Base-by-base conservation (phyloP, 176 grass and related monocot species). In the Microstegium vimineum region DNA sequence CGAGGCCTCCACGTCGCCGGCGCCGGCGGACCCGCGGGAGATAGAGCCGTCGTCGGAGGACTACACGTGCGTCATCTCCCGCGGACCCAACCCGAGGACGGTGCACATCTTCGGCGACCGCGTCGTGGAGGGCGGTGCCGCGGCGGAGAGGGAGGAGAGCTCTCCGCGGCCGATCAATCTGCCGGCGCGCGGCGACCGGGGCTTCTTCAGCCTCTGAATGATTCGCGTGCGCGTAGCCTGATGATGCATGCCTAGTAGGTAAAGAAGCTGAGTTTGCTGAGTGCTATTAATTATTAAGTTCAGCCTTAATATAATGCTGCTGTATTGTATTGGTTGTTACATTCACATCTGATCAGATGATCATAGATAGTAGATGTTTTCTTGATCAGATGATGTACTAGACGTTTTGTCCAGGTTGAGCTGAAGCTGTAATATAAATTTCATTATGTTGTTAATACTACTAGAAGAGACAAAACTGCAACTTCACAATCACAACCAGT, bases 21-120 rank as follows among this genome's bases (percentile, higher is more conserved):
- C 42, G 23, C 11, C 66, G 5, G 7, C 46, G 3, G 77, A 67
- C 0, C 49, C 66, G 16, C 41, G 47, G 8, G 82, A 75, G 40
- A 69, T 89, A 31, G 91, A 87, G 62, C 76, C 85, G n/a, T 90
- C 77, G 63, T 90, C 88, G 10, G 91, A 93, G 81, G 91, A 93
- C 84, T 93, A 93, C 84, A 93, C 91, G 51, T 93, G 91, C 85
- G 91, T 93, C 81, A 93, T 90, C 75, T 90, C 76, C 62, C 87
- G 71, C 54, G 91, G 91, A 71, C 77, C 84, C 7, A 93, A 90
- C 67, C 91, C 87, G 1, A 69, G 77, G 81, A 90, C 87, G 38
- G 85, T 86, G 38, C 91, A 90, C 81, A 93, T 93, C 77, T 93
- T 87, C 78, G 76, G 85, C 17, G 82, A 92, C 47, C 86, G 90